phyloP scores from a whole-genome alignment of 1,284 basidiomycete genomes.

The Cryptococcus maquisensis region DNA sequence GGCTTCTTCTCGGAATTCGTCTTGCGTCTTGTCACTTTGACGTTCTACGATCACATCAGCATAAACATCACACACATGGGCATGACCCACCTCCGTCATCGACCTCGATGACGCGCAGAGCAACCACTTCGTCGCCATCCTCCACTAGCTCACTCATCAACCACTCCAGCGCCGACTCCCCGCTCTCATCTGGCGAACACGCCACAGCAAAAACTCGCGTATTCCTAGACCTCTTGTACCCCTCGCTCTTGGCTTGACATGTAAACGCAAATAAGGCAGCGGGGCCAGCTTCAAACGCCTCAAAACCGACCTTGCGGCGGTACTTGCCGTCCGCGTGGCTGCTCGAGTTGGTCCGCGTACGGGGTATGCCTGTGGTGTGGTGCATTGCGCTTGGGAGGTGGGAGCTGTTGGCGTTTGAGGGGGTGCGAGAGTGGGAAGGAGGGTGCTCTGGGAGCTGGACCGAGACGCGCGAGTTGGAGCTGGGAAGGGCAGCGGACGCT shows the following conservation, averaged over 20 bases:
- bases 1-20: slow-evolving; percentile 81
- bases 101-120: slow-evolving; percentile 82
- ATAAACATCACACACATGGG: not conserved
- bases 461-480: slow-evolving; percentile 9
- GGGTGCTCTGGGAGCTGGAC: slow-evolving; percentile 11
- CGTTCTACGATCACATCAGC: slow-evolving; percentile 56
- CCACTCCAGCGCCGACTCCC: slow-evolving; percentile 81
- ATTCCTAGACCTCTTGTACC: slow-evolving; percentile 70
- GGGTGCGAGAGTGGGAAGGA: not conserved
- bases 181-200: slow-evolving; percentile 81
- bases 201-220: slow-evolving; percentile 91
- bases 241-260: slow-evolving; percentile 66
- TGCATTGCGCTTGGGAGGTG: slow-evolving; percentile 16
- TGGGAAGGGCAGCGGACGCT: slow-evolving; percentile 4
- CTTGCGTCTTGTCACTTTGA: slow-evolving; percentile 56
- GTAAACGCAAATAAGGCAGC: slow-evolving; percentile 51
- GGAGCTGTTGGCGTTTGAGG: slow-evolving; percentile 3
- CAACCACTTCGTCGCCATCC: slow-evolving; percentile 90
- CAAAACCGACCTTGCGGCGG: slow-evolving; percentile 81
- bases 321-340: slow-evolving; percentile 53
- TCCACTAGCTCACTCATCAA: slow-evolving; percentile 77
- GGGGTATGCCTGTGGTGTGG: slow-evolving; percentile 19
- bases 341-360: slow-evolving; percentile 33
- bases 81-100: slow-evolving; percentile 62
- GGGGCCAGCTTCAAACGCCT: slow-evolving; percentile 68